Base-by-base conservation (phyloP, 495 filamentous ascomycete species). In the Annulohypoxylon nitens region DNA sequence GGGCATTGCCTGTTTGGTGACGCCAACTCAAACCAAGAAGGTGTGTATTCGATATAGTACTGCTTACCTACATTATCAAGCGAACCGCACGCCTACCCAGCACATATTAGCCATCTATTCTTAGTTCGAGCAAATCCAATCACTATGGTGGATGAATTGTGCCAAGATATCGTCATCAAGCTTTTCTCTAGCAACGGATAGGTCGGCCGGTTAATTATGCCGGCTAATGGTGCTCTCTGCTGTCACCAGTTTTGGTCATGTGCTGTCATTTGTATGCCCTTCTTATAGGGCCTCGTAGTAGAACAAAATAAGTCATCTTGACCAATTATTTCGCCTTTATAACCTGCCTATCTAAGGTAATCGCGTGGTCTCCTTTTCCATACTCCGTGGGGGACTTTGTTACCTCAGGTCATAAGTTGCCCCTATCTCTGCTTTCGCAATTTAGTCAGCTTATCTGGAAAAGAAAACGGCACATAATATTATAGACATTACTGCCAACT, bases 271-370 rank as follows among this genome's bases (percentile, higher is more conserved):
- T 8, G 26, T 71, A n/a, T 61, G 50, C 48, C 1, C 20, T 23
- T 34, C 47, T 61, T 50, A 68, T 73, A 73, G 33, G 67, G 50
- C 63, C 47, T 41, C 41, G 67, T n/a, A 47, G 25, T 23, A 30
- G 23, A 59, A 47, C 63, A 34, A 59, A 43, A 58, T 51, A 41
- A 36, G 14, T 51, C 12, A 64, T 30, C 43, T 63, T 25, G 30
- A 33, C 45, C 55, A 48, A 50, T 66, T 43, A 16, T 50, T 61
- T 33, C 51, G 58, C 47, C 50, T 64, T 36, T 72, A 58, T 37
- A 67, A 68, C 70, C 70, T 73, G 48, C 64, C 64, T 73, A 73
- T 73, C 64, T 68, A 50, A 60, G 70, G 45, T 50, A 41, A 37
- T 50, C 58, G 41, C 64, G 36, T 72, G 69, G 34, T 16, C 51